These are phyloP conservation scores for Ophiostoma pallidulum DNA, from an alignment of 2,329 filamentous ascomycete species.

Conservation along the genomic window DNA sequence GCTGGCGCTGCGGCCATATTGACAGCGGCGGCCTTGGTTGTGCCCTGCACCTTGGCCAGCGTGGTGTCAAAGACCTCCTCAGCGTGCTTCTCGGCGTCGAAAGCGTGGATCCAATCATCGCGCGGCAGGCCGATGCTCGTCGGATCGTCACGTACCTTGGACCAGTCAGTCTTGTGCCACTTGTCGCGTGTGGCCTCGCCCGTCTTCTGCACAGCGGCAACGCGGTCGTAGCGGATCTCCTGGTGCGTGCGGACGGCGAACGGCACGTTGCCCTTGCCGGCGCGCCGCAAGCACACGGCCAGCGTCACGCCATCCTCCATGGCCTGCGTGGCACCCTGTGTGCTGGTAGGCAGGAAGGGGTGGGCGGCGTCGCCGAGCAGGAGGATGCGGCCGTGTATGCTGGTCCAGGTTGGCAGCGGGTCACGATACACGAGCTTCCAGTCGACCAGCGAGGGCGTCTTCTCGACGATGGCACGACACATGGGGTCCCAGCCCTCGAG, in stretches of 20 bases:
- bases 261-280: slow-evolving; percentile 28
- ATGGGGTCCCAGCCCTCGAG: slow-evolving; percentile 43
- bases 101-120: slow-evolving; percentile 38
- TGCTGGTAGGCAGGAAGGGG: slow-evolving; percentile 39
- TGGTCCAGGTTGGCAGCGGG: slow-evolving; percentile 40
- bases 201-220: slow-evolving; percentile 39
- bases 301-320: slow-evolving; percentile 42
- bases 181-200: slow-evolving; percentile 40
- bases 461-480: slow-evolving; percentile 37
- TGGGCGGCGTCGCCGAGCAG: slow-evolving; percentile 42
- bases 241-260: slow-evolving; percentile 34
- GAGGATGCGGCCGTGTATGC: slow-evolving; percentile 32
- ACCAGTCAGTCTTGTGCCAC: slow-evolving; percentile 48
- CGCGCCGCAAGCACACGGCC: slow-evolving; percentile 33
- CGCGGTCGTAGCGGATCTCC: slow-evolving; percentile 32
- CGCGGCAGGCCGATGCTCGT: slow-evolving; percentile 38
- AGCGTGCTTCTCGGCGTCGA: slow-evolving; percentile 37
- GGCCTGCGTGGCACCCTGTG: slow-evolving; percentile 40
- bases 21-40: neutral
- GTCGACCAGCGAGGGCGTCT: slow-evolving; percentile 37
- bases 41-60: slow-evolving; percentile 21
- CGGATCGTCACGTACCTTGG: slow-evolving; percentile 37
- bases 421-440: slow-evolving; percentile 44
- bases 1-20: neutral
- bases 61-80: slow-evolving; percentile 29